These are phyloP conservation scores for Penicillium soppii DNA, from an alignment of 495 filamentous ascomycete species.

Conservation along the genomic window DNA sequence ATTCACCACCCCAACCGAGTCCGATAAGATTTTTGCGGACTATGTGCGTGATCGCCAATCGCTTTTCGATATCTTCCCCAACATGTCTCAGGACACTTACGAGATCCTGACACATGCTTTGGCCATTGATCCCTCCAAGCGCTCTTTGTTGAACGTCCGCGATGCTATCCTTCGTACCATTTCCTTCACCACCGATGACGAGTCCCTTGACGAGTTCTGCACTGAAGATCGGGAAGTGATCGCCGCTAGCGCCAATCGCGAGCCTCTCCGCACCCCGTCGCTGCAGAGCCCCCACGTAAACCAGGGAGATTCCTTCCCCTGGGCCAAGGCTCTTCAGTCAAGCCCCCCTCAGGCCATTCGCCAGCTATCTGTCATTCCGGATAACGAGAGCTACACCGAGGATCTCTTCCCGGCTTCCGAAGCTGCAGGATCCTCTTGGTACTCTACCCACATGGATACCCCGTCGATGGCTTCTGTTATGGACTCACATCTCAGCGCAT, in stretches of 20 bases:
- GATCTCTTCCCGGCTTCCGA: conserved; percentile 85
- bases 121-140: conserved; percentile 85
- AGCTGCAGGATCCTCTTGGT: conserved; percentile 67
- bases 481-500: conserved; percentile 70
- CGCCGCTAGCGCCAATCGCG: conserved; percentile 81
- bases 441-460: conserved; percentile 65
- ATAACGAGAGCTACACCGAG: conserved; percentile 76
- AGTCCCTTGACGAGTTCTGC: conserved; percentile 90
- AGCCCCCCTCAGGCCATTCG: conserved; percentile 71
- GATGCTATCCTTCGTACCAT: conserved; percentile 73
- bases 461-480: conserved; percentile 78
- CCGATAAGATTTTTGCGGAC: conserved; percentile 86
- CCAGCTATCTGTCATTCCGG: conserved; percentile 83
- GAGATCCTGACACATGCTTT: conserved; percentile 86
- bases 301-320: conserved; percentile 82
- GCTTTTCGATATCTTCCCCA: conserved; percentile 96
- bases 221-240: conserved; percentile 70
- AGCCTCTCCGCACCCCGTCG: conserved; percentile 93
- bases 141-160: conserved; percentile 74
- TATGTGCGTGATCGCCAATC: conserved; percentile 90
- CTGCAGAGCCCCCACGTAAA: conserved; percentile 84
- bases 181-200: conserved; percentile 94
- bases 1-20: conserved; percentile 81
- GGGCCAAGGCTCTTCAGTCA: conserved; percentile 86
- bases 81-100: conserved; percentile 96